Evolutionary conservation across 768 basidiomycete species (phyloP), one percentile per base, ranked within the genome.

Genomic region (Xerocomellus chrysenteron): DNA sequence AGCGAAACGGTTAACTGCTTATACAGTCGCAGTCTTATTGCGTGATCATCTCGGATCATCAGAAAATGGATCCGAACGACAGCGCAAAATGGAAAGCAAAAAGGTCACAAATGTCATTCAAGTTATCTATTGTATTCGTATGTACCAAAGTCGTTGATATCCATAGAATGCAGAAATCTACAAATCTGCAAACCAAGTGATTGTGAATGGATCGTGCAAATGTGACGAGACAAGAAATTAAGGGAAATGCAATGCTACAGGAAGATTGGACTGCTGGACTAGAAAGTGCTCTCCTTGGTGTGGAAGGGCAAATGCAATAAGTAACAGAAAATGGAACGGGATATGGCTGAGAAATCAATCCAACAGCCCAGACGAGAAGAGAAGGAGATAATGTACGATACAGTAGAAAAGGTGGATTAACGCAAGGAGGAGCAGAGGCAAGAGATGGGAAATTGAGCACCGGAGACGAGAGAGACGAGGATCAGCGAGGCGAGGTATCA

Each of bases 271-370:
- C 63, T 64, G 70, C 64, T 64, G 62, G 63, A 65, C 57, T 57
- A 42, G 62, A 68, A 61, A 68, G 64, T 54, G 70, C 64, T 60
- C 71, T 71, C 73, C 70, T 68, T 60, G 66, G 67, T 62, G 62
- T 68, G 68, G 73, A 70, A 73, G 69, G 70, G 68, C 59, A 69
- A 66, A 69, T 68, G 51, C 45, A 61, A 73, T 73, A 74, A 73
- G 73, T 73, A 58, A 66, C 69, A 69, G 39, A 60, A 69, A 68
- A 16, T 9, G 30, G 44, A 61, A 62, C 53, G 41, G 47, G 19
- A 46, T 45, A 50, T 57, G 68, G 68, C 68, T 58, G 64, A 63
- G 73, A 65, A 71, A 60, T 71, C 68, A 45, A 71, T 69, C 63
- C 62, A 36, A 41, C 71, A 71, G 67, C 69, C 66, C 40, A 52